Evolutionary conservation across 805 yeast genomes (phyloP), one percentile per base, ranked within the genome.

Genomic region (Ogataea chonburiensis): DNA sequence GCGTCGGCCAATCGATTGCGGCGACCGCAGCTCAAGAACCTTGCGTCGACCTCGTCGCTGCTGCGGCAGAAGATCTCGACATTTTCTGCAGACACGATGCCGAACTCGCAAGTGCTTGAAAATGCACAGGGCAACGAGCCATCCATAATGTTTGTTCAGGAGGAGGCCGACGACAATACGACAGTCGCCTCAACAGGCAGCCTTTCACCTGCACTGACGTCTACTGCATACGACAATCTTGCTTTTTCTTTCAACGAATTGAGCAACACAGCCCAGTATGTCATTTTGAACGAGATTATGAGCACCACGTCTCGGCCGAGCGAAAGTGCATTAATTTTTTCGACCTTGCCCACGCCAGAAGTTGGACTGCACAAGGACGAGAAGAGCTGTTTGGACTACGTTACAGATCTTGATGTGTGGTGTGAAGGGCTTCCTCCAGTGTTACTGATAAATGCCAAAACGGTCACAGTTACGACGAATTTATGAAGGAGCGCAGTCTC

Each of bases 381-480:
- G 30, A 70, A 67, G 5, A 89, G 79, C 14, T 76, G 95, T 34
- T 61, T 77, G 26, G 87, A 84, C 22, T 91, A 88, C 55, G 77
- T 85, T 11, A 77, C 79, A 38, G 81, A 81, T 48, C 66, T 91
- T 34, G 83, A 88, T 30, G 60, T 84, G 5, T 86, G 96, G 93
- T 70, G 91, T 38, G 75, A 78, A 28, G 86, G 75, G 4, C 63
- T 93, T 24, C 96, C 96, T 0, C 96, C 98, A 0, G 71, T 78
- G 1, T 56, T 93, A 56, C 61, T 93, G 43, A 71, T 93, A 37
- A 91, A 93, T 54, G 86, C 97, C 0, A 95, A 87, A 64, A 83
- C 95, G 0, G 88, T 93, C 70, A 93, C 98, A 0, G 98, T 91
- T 2, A 91, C 98, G 0, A 89, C 97, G 5, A 93, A 95, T 21